Conservation (phyloP, 2,329 filamentous ascomycete genomes). For the Arthrobotrys iridis region DNA sequence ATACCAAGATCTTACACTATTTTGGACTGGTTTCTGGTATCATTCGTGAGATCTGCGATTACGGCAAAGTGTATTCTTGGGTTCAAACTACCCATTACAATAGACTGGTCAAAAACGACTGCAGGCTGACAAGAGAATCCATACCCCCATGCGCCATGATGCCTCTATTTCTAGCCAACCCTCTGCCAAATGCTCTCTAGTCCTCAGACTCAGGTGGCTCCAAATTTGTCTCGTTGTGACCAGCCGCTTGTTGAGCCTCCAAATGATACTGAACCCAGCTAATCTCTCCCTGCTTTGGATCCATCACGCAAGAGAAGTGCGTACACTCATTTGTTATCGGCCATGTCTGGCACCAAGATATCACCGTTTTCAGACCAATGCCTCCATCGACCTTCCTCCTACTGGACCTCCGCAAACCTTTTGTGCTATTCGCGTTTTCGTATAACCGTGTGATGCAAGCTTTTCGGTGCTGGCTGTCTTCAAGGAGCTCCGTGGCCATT, state of each 20-base stretch:
- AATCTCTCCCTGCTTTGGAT: conserved; percentile 65
- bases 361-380: conserved; percentile 60
- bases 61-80: conserved; percentile 1
- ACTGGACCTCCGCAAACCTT: not conserved
- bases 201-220: conserved; percentile 15
- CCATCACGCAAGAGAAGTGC: conserved; percentile 70
- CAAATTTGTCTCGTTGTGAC: too few relatives aligned
- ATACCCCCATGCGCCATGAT: conserved; percentile 17
- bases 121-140: conserved; percentile 18
- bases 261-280: conserved; percentile 62
- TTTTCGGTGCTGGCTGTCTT: conserved; percentile 56
- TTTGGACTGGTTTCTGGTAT: not conserved
- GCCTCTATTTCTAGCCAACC: conserved; percentile 6
- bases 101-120: conserved; percentile 7
- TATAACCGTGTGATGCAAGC: conserved; percentile 55
- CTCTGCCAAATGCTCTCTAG: conserved; percentile 5
- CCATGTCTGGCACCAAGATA: conserved; percentile 65
- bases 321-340: conserved; percentile 69
- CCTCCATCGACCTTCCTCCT: conserved; percentile 56
- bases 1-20: not conserved
- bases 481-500: conserved; percentile 29
- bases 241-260: too few relatives aligned
- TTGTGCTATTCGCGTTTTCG: conserved; percentile 30
- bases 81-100: conserved; percentile 1
- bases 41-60: not conserved